phyloP scores from a whole-genome alignment of 805 yeast genomes.

The Saturnispora saitoi region DNA sequence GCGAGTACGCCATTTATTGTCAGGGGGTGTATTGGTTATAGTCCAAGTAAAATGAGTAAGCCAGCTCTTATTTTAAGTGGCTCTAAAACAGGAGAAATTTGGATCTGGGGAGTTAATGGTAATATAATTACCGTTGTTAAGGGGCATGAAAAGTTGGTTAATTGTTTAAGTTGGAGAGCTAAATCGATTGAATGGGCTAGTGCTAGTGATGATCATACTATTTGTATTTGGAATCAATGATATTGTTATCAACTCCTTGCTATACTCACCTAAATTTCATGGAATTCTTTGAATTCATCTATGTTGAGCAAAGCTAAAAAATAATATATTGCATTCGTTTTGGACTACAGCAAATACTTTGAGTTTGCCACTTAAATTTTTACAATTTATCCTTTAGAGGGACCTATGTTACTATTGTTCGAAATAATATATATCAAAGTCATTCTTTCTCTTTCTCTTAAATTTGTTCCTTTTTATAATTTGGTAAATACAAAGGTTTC shows the following conservation, averaged over 20 bases:
- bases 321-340: too few species aligned
- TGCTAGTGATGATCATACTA: slow-evolving; percentile 13
- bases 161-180: slow-evolving; percentile 12
- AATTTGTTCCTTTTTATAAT: too few species aligned
- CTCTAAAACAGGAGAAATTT: slow-evolving; percentile 12
- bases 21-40: slow-evolving; percentile 14
- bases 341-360: too few species aligned
- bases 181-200: slow-evolving; percentile 14
- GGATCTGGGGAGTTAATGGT: slow-evolving; percentile 15
- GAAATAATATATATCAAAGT: too few species aligned
- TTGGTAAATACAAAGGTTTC: too few species aligned
- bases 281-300: too few species aligned
- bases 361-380: too few species aligned
- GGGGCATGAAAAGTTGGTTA: slow-evolving; percentile 12
- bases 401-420: too few species aligned
- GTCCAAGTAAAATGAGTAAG: neutral
- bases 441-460: too few species aligned
- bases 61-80: slow-evolving; percentile 13
- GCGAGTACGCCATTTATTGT: slow-evolving; percentile 11
- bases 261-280: neutral
- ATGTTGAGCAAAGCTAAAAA: too few species aligned
- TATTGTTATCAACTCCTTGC: neutral
- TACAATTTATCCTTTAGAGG: too few species aligned
- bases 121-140: slow-evolving; percentile 11
- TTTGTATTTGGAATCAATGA: slow-evolving; percentile 10